Evolutionary conservation across 768 basidiomycete genomes (phyloP).

Genomic region (Coprinopsis sp.): DNA sequence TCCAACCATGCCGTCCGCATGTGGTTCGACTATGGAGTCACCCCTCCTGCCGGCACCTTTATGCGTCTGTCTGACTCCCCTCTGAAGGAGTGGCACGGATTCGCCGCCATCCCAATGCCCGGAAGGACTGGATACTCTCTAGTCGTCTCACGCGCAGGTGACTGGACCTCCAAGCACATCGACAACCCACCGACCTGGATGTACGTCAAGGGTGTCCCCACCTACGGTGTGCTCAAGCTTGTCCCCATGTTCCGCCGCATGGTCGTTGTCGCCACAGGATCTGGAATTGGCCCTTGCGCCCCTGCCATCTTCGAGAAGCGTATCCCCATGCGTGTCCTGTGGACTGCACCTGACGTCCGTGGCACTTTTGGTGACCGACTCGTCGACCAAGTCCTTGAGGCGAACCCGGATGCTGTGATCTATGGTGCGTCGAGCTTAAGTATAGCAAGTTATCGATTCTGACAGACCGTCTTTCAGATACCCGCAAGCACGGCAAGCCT

Average conservation of each 20-base stretch:
- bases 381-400: slow-evolving; percentile 50
- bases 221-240: slow-evolving; percentile 51
- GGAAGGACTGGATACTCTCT: slow-evolving; percentile 49
- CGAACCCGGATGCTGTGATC: slow-evolving; percentile 50
- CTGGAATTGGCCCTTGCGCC: slow-evolving; percentile 58
- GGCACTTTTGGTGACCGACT: slow-evolving; percentile 59
- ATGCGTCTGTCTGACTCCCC: slow-evolving; percentile 43
- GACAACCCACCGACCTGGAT: slow-evolving; percentile 47
- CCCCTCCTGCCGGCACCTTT: slow-evolving; percentile 43
- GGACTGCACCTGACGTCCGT: slow-evolving; percentile 58
- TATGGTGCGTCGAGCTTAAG: slow-evolving; percentile 36
- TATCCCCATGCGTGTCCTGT: slow-evolving; percentile 52
- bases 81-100: slow-evolving; percentile 55
- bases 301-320: slow-evolving; percentile 48
- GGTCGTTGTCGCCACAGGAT: slow-evolving; percentile 55
- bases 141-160: slow-evolving; percentile 53
- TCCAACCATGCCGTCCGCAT: slow-evolving; percentile 55
- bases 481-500: slow-evolving; percentile 41
- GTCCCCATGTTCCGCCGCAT: slow-evolving; percentile 51
- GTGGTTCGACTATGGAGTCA: slow-evolving; percentile 56
- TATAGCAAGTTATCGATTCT: background rate
- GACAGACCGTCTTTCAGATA: slow-evolving; percentile 25
- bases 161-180: slow-evolving; percentile 55
- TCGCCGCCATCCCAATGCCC: slow-evolving; percentile 49
- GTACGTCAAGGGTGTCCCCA: slow-evolving; percentile 57